Evolutionary conservation across 768 basidiomycete genomes (phyloP).

Genomic region (Trametes coccinea): DNA sequence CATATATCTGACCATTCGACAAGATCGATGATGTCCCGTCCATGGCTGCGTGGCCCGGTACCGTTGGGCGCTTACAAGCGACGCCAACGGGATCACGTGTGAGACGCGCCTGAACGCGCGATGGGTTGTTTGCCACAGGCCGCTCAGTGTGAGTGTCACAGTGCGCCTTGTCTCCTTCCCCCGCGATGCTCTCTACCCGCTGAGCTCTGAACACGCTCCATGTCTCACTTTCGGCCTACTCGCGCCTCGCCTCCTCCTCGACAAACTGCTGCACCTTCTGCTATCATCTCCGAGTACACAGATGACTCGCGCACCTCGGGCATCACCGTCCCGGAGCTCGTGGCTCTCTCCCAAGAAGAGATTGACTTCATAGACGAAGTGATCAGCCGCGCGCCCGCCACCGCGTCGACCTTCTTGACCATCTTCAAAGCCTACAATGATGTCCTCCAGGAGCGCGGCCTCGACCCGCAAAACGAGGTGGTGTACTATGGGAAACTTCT

Average conservation of each 20-base stretch:
- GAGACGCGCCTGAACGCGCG: slow-evolving; percentile 17
- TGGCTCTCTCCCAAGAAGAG: slow-evolving; percentile 42
- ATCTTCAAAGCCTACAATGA: slow-evolving; percentile 88
- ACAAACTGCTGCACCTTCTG: slow-evolving; percentile 7
- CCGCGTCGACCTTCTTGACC: slow-evolving; percentile 73
- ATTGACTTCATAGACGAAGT: slow-evolving; percentile 76
- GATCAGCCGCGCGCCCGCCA: slow-evolving; percentile 62
- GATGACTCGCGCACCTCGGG: slow-evolving; percentile 29
- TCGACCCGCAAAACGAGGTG: slow-evolving; percentile 78
- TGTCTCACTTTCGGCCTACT: slow-evolving; percentile 37
- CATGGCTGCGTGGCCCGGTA: too few species aligned
- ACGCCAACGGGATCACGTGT: slow-evolving; percentile 18
- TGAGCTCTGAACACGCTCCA: slow-evolving; percentile 14
- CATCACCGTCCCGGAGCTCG: slow-evolving; percentile 34
- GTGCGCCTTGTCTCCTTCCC: slow-evolving; percentile 2
- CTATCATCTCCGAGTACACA: slow-evolving; percentile 10
- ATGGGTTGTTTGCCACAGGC: slow-evolving; percentile 8
- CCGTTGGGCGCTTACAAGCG: background rate
- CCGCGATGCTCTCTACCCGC: slow-evolving; percentile 6
- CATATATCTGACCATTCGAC: too few species aligned
- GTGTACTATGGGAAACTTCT: slow-evolving; percentile 80
- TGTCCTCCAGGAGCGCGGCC: slow-evolving; percentile 67
- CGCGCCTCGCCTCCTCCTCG: slow-evolving; percentile 37
- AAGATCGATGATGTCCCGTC: too few species aligned
- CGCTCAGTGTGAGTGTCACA: background rate